Evolutionary conservation across 2,329 filamentous ascomycete species (phyloP).

Genomic region (Xylaria sp.): DNA sequence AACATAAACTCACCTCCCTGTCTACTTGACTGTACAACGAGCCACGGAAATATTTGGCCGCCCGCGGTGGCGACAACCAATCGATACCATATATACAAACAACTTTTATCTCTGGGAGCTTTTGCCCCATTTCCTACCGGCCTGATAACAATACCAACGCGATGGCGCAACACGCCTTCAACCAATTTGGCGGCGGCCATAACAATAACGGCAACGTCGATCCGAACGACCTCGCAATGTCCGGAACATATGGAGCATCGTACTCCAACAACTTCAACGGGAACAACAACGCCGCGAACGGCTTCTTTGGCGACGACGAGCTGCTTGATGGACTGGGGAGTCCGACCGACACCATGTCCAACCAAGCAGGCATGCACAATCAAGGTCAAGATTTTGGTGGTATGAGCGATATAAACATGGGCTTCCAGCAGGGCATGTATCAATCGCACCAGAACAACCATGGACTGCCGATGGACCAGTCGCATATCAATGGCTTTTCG

Average conservation of each 20-base stretch:
- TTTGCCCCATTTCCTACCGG: slow-evolving; percentile 6
- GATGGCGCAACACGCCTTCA: slow-evolving; percentile 62
- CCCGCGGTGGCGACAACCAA: slow-evolving; percentile 18
- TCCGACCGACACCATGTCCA: slow-evolving; percentile 50
- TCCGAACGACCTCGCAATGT: slow-evolving; percentile 81
- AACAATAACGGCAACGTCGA: slow-evolving; percentile 68
- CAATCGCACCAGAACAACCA: slow-evolving; percentile 57
- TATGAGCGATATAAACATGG: slow-evolving; percentile 60
- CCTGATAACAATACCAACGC: slow-evolving; percentile 28
- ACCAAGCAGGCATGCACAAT: slow-evolving; percentile 53
- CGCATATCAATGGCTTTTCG: slow-evolving; percentile 79
- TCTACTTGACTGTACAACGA: neutral
- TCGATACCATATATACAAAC: neutral
- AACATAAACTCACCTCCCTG: slow-evolving; percentile 10
- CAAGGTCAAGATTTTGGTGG: slow-evolving; percentile 60
- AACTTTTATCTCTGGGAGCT: slow-evolving; percentile 1
- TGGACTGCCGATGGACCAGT: slow-evolving; percentile 64
- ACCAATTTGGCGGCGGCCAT: slow-evolving; percentile 57
- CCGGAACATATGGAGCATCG: slow-evolving; percentile 60
- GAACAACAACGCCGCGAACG: slow-evolving; percentile 62
- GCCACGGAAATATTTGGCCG: slow-evolving; percentile 10
- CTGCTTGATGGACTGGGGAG: slow-evolving; percentile 73
- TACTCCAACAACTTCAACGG: slow-evolving; percentile 65
- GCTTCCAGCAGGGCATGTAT: slow-evolving; percentile 58
- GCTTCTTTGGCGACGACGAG: slow-evolving; percentile 89